Conservation (phyloP, 768 basidiomycete species). For the Termitomyces sp. region DNA sequence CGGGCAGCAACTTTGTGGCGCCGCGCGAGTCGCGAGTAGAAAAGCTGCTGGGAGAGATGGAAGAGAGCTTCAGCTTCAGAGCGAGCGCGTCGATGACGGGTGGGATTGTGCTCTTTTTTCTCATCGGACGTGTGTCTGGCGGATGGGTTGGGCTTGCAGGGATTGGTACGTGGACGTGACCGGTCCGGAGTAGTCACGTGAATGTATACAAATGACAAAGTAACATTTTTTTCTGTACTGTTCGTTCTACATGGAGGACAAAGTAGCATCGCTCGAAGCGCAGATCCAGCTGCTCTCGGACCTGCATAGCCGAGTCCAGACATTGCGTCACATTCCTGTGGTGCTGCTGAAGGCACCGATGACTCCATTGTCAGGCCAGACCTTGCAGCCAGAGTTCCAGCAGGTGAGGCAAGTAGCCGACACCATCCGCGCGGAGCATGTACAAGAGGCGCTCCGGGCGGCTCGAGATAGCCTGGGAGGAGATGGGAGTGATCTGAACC, state of each 20-base stretch:
- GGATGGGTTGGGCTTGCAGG: conserved; percentile 36
- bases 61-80: conserved; percentile 26
- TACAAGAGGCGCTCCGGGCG: conserved; percentile 55
- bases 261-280: conserved; percentile 26
- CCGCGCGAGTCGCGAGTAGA: conserved; percentile 9
- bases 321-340: conserved; percentile 44
- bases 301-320: conserved; percentile 40
- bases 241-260: conserved; percentile 15
- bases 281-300: conserved; percentile 47
- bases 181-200: conserved; percentile 11
- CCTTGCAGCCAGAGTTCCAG: conserved; percentile 38
- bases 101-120: conserved; percentile 32
- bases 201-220: not conserved
- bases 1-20: not conserved
- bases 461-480: conserved; percentile 53
- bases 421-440: conserved; percentile 41
- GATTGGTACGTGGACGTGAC: conserved; percentile 32
- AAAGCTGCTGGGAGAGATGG: conserved; percentile 9
- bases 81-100: conserved; percentile 17
- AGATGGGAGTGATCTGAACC: conserved; percentile 48
- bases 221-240: not conserved
- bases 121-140: conserved; percentile 29
- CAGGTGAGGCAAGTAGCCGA: conserved; percentile 47
- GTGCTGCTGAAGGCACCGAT: conserved; percentile 39
- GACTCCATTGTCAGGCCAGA: conserved; percentile 21